Evolutionary conservation across 257 asterid species (phyloP), one percentile per base, ranked within the genome.

Genomic region (Cynanchum wilfordii): DNA sequence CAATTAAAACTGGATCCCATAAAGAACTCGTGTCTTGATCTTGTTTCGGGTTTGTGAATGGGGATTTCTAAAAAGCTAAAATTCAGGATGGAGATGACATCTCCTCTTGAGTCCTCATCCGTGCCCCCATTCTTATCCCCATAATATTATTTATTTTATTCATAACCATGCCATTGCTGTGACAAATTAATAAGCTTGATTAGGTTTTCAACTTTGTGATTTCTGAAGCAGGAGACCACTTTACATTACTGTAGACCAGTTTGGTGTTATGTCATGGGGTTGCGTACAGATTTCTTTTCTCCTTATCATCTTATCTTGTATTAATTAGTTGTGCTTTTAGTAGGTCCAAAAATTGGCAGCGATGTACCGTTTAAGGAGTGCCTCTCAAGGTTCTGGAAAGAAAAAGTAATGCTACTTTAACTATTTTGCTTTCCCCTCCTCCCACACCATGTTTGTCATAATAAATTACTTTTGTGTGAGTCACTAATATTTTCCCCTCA

Each of bases 311-410:
- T 16, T 63, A 33, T 68, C 20, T n/a, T 45, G 16, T 68, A 68
- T 45, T 68, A 16, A 30, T 17, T 42, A 2, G 44, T 71, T 56
- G 25, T 33, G 2, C 47, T 62, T 20, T 33, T n/a, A 29, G 64
- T 78, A 94, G 99, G 89, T 95, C 50, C 88, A 84, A 65, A 82
- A 82, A 83, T 71, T 95, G 82, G 97, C 99, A 69, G 80, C 97
- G 44, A 84, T 92, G 60, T 95, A 92, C 79, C 85, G 93, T 44
- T 79, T 92, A 87, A 82, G 75, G 66, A 90, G 98, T 86, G 84
- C 79, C 56, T 83, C 87, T 58, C 93, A 87, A 84, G 93, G 96
- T 70, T 88, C 95, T 79, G 97, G 99, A 78, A 91, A 86, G 86
- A 91, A 89, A 90, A 92, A 96, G 97, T 94, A 47, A 85, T 68